These are phyloP conservation scores for Chlorophyllum brunneum DNA, from an alignment of 768 basidiomycete genomes.

Conservation along the genomic window DNA sequence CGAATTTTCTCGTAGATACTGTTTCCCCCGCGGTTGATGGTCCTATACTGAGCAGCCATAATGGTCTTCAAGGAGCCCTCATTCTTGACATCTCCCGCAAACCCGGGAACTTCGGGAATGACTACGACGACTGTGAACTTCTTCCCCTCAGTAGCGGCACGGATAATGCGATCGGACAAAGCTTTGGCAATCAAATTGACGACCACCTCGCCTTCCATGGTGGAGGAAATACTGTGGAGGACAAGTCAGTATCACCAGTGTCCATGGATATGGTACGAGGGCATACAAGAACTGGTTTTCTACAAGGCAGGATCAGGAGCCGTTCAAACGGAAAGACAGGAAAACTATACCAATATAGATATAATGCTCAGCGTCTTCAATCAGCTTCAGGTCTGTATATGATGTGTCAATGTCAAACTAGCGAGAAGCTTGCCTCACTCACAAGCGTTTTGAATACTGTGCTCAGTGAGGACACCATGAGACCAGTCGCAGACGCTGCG, in stretches of 20 bases:
- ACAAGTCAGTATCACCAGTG: neutral
- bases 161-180: constrained; percentile 78
- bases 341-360: constrained; percentile 82
- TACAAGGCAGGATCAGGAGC: constrained; percentile 19
- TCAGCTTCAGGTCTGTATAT: constrained; percentile 65
- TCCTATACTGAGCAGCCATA: constrained; percentile 84
- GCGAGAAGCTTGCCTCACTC: constrained; percentile 26
- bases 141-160: constrained; percentile 62
- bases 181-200: constrained; percentile 83
- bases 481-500: constrained; percentile 93
- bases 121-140: constrained; percentile 88
- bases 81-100: constrained; percentile 75
- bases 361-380: constrained; percentile 79
- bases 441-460: constrained; percentile 94
- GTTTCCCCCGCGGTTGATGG: constrained; percentile 84
- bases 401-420: neutral
- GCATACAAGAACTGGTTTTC: constrained; percentile 88
- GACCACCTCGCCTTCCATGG: constrained; percentile 58
- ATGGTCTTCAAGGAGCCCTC: constrained; percentile 68
- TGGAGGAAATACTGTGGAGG: constrained; percentile 68
- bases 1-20: constrained; percentile 84
- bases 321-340: neutral
- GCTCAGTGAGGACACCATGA: constrained; percentile 86
- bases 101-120: constrained; percentile 90
- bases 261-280: neutral